Percentiles rank a stretch among this genome's conserved stretches.
Evolutionary conservation across 1,139 yeast species (phyloP).

Genomic region (Debaryomyces psychrophilus): DNA sequence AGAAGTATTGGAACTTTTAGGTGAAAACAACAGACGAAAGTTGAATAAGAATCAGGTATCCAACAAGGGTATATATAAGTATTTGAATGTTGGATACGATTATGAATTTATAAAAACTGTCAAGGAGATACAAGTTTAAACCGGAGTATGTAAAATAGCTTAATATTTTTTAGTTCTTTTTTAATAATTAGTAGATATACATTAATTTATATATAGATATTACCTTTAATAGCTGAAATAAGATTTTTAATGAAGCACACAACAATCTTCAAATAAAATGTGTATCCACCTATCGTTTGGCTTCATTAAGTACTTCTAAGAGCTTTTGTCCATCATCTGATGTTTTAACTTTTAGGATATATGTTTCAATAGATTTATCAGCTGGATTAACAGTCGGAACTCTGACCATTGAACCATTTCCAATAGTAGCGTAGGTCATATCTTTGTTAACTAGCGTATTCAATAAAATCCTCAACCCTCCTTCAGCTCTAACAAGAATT

Average conservation of each 20-base stretch:
- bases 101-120: slow-evolving; percentile 50
- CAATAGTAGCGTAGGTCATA: slow-evolving; percentile 57
- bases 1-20: slow-evolving; percentile 46
- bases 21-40: slow-evolving; percentile 24
- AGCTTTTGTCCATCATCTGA: slow-evolving; percentile 69
- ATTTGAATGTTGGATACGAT: slow-evolving; percentile 52
- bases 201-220: not conserved
- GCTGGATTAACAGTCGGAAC: slow-evolving; percentile 56
- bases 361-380: slow-evolving; percentile 53
- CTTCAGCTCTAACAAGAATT: slow-evolving; percentile 83
- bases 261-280: not conserved
- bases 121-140: slow-evolving; percentile 20
- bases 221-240: not conserved
- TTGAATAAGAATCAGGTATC: slow-evolving; percentile 16
- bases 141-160: not conserved
- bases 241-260: not conserved
- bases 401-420: slow-evolving; percentile 61
- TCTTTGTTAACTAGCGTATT: slow-evolving; percentile 60
- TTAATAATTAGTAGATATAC: slow-evolving; percentile 8
- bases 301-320: slow-evolving; percentile 56
- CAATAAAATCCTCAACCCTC: slow-evolving; percentile 78
- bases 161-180: not conserved
- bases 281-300: slow-evolving; percentile 14
- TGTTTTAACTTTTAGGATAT: slow-evolving; percentile 70
- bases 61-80: slow-evolving; percentile 21